A percentile compares a stretch with the other conserved stretches of the same genome.
phyloP scores from a whole-genome alignment of 2,329 filamentous ascomycete species.

The Colletotrichum sp. region DNA sequence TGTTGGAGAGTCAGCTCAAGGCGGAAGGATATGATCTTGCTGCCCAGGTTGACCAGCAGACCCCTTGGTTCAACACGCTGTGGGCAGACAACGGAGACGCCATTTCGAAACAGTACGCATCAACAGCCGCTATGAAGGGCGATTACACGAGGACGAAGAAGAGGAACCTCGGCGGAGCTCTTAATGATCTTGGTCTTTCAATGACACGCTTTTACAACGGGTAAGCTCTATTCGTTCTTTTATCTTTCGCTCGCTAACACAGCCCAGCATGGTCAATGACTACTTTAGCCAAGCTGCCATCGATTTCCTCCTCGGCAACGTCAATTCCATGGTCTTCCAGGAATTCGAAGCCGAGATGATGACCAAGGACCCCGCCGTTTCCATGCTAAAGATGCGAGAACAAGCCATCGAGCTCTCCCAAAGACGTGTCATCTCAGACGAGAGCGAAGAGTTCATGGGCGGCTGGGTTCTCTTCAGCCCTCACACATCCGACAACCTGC shows the following conservation, averaged over 20 bases:
- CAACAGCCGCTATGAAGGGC: slow-evolving; percentile 93
- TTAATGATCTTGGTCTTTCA: slow-evolving; percentile 90
- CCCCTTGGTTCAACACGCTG: slow-evolving; percentile 91
- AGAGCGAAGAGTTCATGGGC: slow-evolving; percentile 82
- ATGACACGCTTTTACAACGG: slow-evolving; percentile 76
- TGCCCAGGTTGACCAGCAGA: slow-evolving; percentile 77
- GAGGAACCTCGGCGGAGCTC: slow-evolving; percentile 85
- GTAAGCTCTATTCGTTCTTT: slow-evolving; percentile 43
- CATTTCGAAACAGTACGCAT: slow-evolving; percentile 94
- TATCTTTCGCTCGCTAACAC: not conserved
- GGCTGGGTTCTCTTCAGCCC: slow-evolving; percentile 91
- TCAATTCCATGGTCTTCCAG: slow-evolving; percentile 83
- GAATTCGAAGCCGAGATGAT: slow-evolving; percentile 96
- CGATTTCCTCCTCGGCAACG: slow-evolving; percentile 90
- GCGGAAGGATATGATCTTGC: slow-evolving; percentile 78
- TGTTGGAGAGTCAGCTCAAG: slow-evolving; percentile 80
- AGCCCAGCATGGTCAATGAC: slow-evolving; percentile 88
- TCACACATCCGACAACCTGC: slow-evolving; percentile 70
- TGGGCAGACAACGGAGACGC: slow-evolving; percentile 99
- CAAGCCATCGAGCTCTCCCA: slow-evolving; percentile 89
- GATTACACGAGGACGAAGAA: slow-evolving; percentile 94
- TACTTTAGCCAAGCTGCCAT: slow-evolving; percentile 96
- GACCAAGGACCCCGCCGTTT: slow-evolving; percentile 89
- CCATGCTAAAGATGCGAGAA: slow-evolving; percentile 82
- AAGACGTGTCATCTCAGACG: slow-evolving; percentile 83